Conservation (phyloP, 169 alveolate species). For the Eimeria acervulina region DNA sequence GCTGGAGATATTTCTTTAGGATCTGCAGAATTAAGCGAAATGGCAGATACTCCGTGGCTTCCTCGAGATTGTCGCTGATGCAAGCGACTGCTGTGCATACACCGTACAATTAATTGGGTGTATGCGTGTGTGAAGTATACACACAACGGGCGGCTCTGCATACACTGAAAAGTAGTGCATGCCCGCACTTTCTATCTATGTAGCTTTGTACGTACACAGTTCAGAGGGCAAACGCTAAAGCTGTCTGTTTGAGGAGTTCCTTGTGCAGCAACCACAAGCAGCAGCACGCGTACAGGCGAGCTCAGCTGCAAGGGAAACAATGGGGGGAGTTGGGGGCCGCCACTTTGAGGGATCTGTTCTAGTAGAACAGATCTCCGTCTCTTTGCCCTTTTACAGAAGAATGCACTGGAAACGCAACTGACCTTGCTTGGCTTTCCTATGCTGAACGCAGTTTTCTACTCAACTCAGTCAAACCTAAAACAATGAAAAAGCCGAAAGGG, state of each 20-base stretch:
- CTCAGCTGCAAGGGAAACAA: background rate
- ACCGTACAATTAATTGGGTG: background rate
- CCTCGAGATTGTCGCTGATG: constrained; percentile 7
- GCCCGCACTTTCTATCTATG: background rate
- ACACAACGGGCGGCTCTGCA: background rate
- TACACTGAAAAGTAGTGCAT: background rate
- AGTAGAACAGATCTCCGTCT: background rate
- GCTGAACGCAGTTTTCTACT: background rate
- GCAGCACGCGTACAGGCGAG: background rate
- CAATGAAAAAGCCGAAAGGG: background rate
- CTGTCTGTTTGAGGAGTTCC: background rate
- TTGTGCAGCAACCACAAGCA: background rate
- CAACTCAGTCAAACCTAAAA: background rate
- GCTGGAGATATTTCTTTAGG: background rate
- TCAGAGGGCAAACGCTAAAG: background rate
- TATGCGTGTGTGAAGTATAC: background rate
- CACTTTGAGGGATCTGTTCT: background rate
- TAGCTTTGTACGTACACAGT: background rate
- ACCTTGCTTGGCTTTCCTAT: background rate
- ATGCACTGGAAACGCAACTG: background rate
- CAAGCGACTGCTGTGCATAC: background rate
- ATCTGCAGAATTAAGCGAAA: background rate
- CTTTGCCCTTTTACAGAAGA: background rate
- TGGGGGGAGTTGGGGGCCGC: background rate
- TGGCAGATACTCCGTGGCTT: constrained; percentile 37